Evolutionary conservation across 192 early-diverging fungal species (phyloP).

Genomic region (Backusella circina): DNA sequence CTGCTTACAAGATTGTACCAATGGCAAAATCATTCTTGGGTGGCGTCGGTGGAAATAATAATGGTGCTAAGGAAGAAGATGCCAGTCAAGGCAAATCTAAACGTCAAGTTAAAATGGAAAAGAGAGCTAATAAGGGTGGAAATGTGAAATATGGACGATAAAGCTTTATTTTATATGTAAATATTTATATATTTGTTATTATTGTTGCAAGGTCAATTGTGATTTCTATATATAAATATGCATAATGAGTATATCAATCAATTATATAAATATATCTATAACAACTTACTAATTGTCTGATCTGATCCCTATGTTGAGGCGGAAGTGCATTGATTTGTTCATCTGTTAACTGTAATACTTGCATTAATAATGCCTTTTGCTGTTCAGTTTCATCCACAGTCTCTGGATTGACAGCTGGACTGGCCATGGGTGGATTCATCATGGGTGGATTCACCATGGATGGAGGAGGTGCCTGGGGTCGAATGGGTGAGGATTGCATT

Average conservation of each 20-base stretch:
- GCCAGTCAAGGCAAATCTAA: slow-evolving; percentile 40
- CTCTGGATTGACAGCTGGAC: neutral
- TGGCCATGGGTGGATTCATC: neutral
- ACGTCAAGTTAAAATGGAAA: slow-evolving; percentile 50
- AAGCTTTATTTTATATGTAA: neutral
- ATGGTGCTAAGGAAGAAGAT: neutral
- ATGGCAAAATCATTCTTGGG: slow-evolving; percentile 41
- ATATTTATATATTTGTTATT: neutral
- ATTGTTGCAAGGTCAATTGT: slow-evolving; percentile 18
- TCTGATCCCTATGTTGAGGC: slow-evolving; percentile 70
- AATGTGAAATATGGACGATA: slow-evolving; percentile 42
- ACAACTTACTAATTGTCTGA: slow-evolving; percentile 54
- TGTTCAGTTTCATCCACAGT: slow-evolving; percentile 40
- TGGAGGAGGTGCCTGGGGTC: neutral
- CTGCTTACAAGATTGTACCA: slow-evolving; percentile 48
- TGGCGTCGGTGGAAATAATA: neutral
- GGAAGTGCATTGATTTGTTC: slow-evolving; percentile 80
- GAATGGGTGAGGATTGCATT: neutral
- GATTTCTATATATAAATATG: slow-evolving; percentile 11
- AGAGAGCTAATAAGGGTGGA: slow-evolving; percentile 40
- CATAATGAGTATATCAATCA: neutral
- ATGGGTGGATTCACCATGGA: slow-evolving; percentile 10
- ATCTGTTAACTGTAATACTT: slow-evolving; percentile 77
- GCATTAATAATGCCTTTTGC: slow-evolving; percentile 72
- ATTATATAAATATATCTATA: neutral